phyloP scores from a whole-genome alignment of 2,329 filamentous ascomycete species.

The Aspergillus sp. region DNA sequence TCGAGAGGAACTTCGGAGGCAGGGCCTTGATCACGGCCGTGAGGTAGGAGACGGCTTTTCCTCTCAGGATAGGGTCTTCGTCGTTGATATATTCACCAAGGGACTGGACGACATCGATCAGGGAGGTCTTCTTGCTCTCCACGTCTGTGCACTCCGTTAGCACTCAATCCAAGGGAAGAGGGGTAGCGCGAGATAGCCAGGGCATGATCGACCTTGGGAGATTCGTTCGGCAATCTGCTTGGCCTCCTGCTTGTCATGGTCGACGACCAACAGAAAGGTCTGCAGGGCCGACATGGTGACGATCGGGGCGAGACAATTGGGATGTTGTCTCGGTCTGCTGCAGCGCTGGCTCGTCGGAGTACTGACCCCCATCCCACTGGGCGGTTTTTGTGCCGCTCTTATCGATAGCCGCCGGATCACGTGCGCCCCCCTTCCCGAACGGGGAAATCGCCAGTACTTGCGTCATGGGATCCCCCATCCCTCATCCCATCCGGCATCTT shows the following conservation, averaged over 20 bases:
- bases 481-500: not conserved
- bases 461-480: conserved; percentile 20
- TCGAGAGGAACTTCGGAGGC: conserved; percentile 55
- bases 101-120: conserved; percentile 63
- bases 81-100: conserved; percentile 67
- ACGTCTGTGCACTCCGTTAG: conserved; percentile 45
- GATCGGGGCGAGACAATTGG: conserved; percentile 9
- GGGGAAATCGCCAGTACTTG: conserved; percentile 18
- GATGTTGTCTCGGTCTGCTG: conserved; percentile 4
- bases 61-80: conserved; percentile 59
- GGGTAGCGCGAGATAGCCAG: not conserved
- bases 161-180: not conserved
- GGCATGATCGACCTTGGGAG: conserved; percentile 40
- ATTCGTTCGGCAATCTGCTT: conserved; percentile 43
- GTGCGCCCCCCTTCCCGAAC: conserved; percentile 1
- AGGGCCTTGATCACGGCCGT: conserved; percentile 47
- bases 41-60: conserved; percentile 54
- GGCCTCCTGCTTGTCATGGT: conserved; percentile 47
- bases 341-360: not conserved
- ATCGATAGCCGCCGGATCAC: conserved; percentile 24
- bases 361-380: not conserved
- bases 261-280: conserved; percentile 48
- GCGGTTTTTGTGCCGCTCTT: conserved; percentile 25
- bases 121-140: conserved; percentile 58
- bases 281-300: conserved; percentile 48